Evolutionary conservation across 148 eudicot species (phyloP).

Genomic region (Vaccinium corymbosum): DNA sequence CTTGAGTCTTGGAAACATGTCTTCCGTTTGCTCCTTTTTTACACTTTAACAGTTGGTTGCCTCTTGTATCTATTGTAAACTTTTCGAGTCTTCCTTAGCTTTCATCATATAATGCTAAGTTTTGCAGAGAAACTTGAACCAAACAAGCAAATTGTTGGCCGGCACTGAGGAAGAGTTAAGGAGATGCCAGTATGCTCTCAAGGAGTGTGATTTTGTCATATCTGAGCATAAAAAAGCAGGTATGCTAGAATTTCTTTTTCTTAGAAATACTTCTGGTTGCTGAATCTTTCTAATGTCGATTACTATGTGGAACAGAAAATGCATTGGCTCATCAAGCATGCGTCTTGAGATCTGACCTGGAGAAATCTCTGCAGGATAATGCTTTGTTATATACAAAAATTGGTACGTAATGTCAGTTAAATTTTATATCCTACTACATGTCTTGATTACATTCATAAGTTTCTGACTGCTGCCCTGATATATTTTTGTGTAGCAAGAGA

Average conservation of each 20-base stretch:
- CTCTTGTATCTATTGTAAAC: background rate
- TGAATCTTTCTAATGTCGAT: constrained; percentile 3
- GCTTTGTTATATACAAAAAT: constrained; percentile 58
- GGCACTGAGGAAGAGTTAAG: constrained; percentile 42
- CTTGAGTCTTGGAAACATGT: background rate
- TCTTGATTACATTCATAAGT: background rate
- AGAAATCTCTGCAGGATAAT: constrained; percentile 75
- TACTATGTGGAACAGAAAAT: constrained; percentile 43
- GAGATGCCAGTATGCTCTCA: constrained; percentile 41
- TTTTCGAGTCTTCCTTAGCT: background rate
- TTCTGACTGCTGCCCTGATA: constrained; percentile 8
- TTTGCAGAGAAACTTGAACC: constrained; percentile 42
- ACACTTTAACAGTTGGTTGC: background rate
- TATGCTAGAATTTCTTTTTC: constrained; percentile 7
- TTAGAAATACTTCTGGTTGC: background rate
- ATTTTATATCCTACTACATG: background rate
- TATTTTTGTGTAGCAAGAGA: constrained; percentile 60
- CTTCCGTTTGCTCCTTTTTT: background rate
- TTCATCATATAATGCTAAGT: background rate
- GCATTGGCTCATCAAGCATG: constrained; percentile 84
- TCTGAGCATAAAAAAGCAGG: constrained; percentile 59
- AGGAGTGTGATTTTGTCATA: constrained; percentile 50
- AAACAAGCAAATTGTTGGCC: constrained; percentile 36
- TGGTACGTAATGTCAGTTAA: constrained; percentile 34
- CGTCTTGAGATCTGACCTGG: constrained; percentile 64